A percentile compares a stretch with the other conserved stretches of the same genome.
phyloP scores from a whole-genome alignment of 2,329 filamentous ascomycete species.

The Calonectria pseudoreteaudii region DNA sequence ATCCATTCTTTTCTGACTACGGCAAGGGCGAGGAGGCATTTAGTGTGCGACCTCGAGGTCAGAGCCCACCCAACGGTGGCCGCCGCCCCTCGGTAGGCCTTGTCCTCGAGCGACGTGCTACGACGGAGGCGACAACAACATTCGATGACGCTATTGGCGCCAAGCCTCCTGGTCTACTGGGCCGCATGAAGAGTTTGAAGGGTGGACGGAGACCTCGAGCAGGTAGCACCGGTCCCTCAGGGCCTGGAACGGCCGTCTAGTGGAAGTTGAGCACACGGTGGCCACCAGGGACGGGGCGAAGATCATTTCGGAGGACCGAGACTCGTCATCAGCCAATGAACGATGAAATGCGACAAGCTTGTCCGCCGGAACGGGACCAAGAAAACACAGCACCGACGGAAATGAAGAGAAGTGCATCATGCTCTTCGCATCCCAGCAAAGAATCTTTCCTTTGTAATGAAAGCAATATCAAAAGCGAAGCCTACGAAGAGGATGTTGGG shows the following conservation, averaged over 20 bases:
- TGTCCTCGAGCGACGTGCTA: slow-evolving; percentile 73
- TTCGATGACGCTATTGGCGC: slow-evolving; percentile 55
- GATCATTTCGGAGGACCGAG: slow-evolving; percentile 20
- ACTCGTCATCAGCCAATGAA: slow-evolving; percentile 13
- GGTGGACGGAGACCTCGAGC: slow-evolving; percentile 65
- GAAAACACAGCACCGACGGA: slow-evolving; percentile 38
- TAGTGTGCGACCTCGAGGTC: slow-evolving; percentile 57
- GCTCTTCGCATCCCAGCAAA: slow-evolving; percentile 22
- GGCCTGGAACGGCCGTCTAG: slow-evolving; percentile 57
- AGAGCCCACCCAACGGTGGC: slow-evolving; percentile 65
- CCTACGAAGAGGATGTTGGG: slow-evolving; percentile 8
- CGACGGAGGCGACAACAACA: slow-evolving; percentile 64
- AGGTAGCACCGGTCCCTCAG: slow-evolving; percentile 51
- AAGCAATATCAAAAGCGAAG: slow-evolving; percentile 14
- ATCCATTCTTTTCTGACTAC: slow-evolving; percentile 89
- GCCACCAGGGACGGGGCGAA: slow-evolving; percentile 33
- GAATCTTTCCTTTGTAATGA: slow-evolving; percentile 35
- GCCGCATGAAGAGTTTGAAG: slow-evolving; percentile 85
- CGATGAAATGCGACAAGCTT: slow-evolving; percentile 16
- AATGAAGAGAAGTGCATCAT: slow-evolving; percentile 19
- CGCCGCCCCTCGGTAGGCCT: slow-evolving; percentile 51
- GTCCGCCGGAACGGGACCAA: slow-evolving; percentile 30
- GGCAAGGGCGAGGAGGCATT: slow-evolving; percentile 67
- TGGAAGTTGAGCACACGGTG: slow-evolving; percentile 40
- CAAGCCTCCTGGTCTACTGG: slow-evolving; percentile 74